These are phyloP conservation scores for Tetrapisispora fleetii DNA, from an alignment of 805 yeast genomes.

Conservation along the genomic window DNA sequence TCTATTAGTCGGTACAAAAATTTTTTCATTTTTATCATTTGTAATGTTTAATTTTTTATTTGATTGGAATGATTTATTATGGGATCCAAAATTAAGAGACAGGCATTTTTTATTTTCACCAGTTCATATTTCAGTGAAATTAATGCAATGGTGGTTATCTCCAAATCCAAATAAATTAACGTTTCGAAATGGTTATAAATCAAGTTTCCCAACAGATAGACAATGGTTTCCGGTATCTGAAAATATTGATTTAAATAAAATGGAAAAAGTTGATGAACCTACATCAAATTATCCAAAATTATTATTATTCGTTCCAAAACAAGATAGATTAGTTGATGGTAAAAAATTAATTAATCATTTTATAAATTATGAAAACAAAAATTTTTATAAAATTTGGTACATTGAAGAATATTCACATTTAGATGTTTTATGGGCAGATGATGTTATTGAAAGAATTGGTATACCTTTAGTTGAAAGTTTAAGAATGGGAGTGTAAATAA, in stretches of 20 bases:
- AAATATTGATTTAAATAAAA: not conserved
- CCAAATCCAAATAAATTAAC: slow-evolving; percentile 31
- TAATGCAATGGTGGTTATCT: slow-evolving; percentile 92
- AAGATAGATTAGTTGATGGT: slow-evolving; percentile 78
- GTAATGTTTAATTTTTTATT: slow-evolving; percentile 79
- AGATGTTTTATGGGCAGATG: slow-evolving; percentile 92
- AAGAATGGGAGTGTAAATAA: not conserved
- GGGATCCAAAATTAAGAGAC: slow-evolving; percentile 59
- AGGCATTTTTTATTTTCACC: slow-evolving; percentile 82
- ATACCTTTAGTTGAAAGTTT: slow-evolving; percentile 33
- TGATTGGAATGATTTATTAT: slow-evolving; percentile 74
- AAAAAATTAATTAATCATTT: slow-evolving; percentile 55
- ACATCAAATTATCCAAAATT: slow-evolving; percentile 42
- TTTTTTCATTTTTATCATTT: slow-evolving; percentile 60
- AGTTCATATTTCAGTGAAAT: slow-evolving; percentile 63
- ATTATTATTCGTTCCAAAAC: slow-evolving; percentile 57
- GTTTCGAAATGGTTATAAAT: slow-evolving; percentile 31
- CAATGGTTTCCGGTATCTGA: slow-evolving; percentile 41
- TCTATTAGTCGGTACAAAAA: slow-evolving; percentile 36
- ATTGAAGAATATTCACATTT: slow-evolving; percentile 69
- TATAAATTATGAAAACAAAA: slow-evolving; percentile 39
- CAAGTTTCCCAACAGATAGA: slow-evolving; percentile 41
- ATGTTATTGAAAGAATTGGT: slow-evolving; percentile 57
- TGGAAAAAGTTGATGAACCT: not conserved
- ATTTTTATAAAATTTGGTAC: slow-evolving; percentile 23